These are phyloP conservation scores for Leccinum fallax DNA, from an alignment of 1,284 basidiomycete species.

Conservation along the genomic window DNA sequence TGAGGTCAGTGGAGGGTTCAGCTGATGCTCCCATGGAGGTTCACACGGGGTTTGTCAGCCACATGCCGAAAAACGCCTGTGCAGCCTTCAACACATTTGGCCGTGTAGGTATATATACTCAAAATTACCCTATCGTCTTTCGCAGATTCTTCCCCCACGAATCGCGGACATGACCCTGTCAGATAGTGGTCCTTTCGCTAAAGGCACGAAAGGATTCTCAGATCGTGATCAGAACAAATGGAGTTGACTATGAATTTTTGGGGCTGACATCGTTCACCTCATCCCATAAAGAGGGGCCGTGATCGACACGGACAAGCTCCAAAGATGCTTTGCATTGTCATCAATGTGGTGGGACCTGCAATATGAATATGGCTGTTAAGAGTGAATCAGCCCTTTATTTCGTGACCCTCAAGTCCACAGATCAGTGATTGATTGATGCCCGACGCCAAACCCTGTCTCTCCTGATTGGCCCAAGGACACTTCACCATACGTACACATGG, in stretches of 20 bases:
- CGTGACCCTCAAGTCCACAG: not conserved
- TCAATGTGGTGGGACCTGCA: not conserved
- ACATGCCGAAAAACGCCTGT: no score
- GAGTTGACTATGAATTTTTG: not conserved
- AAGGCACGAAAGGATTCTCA: not conserved
- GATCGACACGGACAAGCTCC: not conserved
- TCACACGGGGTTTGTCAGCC: no score
- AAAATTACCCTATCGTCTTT: not conserved
- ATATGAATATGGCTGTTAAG: not conserved
- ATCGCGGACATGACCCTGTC: not conserved
- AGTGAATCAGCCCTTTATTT: not conserved
- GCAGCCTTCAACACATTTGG: no score
- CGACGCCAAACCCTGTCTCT: not conserved
- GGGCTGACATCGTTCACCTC: not conserved
- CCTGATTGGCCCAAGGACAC: not conserved
- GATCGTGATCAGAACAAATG: constrained; percentile 1
- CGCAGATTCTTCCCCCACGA: not conserved
- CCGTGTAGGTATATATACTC: not conserved
- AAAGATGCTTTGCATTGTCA: not conserved
- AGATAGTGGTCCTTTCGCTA: not conserved
- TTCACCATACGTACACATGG: not conserved
- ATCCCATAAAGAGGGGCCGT: not conserved
- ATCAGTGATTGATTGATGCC: not conserved
- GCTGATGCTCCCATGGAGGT: no score
- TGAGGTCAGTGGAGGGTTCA: no score